phyloP scores from a whole-genome alignment of 2,329 filamentous ascomycete genomes.

The Emericellopsis atlantica region DNA sequence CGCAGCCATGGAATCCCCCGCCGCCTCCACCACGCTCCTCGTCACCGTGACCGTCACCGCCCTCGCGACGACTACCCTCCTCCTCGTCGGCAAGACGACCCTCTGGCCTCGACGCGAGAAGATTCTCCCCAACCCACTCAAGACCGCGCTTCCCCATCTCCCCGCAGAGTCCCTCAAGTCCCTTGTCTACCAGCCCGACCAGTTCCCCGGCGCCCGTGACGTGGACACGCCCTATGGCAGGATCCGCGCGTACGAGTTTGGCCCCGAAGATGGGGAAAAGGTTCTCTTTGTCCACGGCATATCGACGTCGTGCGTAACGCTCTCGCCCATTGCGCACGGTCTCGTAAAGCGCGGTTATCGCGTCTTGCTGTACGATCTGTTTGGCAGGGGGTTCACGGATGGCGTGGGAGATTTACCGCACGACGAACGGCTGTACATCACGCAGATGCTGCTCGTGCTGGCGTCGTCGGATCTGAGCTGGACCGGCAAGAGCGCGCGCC shows the following conservation, averaged over 20 bases:
- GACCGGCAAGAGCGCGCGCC: constrained; percentile 38
- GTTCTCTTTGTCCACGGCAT: constrained; percentile 75
- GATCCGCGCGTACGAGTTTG: constrained; percentile 73
- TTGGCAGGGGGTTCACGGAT: constrained; percentile 56
- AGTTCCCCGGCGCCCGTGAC: constrained; percentile 61
- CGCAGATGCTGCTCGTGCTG: constrained; percentile 59
- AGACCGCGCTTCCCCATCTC: constrained; percentile 21
- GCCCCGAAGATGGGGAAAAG: constrained; percentile 58
- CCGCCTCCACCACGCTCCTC: constrained; percentile 4
- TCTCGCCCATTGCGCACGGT: constrained; percentile 52
- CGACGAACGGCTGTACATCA: constrained; percentile 59
- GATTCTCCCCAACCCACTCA: constrained; percentile 31
- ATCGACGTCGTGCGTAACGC: constrained; percentile 65
- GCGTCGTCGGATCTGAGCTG: constrained; percentile 58
- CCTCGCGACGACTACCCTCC: constrained; percentile 22
- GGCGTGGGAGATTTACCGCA: constrained; percentile 54
- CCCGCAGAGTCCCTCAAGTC: constrained; percentile 21
- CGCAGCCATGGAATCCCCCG: constrained; percentile 2
- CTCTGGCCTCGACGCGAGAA: constrained; percentile 26
- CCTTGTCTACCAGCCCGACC: constrained; percentile 50
- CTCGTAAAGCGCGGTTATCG: constrained; percentile 59
- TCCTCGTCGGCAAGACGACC: constrained; percentile 17
- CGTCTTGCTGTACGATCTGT: constrained; percentile 70
- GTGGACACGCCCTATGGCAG: constrained; percentile 63
- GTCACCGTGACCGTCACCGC: constrained; percentile 25